Percentiles rank a stretch among this genome's conserved stretches.
Conservation (phyloP, 2,329 filamentous ascomycete species). For the Biscogniauxia mediterranea region DNA sequence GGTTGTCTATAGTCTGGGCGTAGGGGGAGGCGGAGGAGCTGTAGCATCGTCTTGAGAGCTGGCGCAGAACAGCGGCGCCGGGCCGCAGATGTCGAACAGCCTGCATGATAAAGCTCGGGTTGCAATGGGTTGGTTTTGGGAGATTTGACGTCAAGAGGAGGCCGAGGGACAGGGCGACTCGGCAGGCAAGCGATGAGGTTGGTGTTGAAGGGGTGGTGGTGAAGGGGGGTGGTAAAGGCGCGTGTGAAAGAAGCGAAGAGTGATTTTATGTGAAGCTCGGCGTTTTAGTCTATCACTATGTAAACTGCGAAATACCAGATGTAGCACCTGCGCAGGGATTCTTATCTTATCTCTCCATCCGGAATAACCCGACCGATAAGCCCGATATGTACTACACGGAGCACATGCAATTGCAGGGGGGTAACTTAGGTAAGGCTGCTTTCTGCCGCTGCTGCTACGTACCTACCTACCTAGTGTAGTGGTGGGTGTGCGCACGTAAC, state of each 20-base stretch:
- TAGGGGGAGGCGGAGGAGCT: conserved; percentile 70
- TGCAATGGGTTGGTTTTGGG: conserved; percentile 19
- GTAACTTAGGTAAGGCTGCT: no score
- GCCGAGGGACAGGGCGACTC: conserved; percentile 1
- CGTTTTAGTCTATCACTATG: conserved; percentile 1
- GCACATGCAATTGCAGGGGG: no score
- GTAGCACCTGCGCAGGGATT: neutral
- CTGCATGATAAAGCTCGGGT: conserved; percentile 73
- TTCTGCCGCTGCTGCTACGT: no score
- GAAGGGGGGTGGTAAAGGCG: no score
- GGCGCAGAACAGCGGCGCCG: conserved; percentile 68
- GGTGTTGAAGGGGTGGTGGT: neutral
- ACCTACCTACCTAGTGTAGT: no score
- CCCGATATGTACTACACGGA: neutral
- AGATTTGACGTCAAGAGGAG: conserved; percentile 2
- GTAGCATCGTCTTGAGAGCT: conserved; percentile 67
- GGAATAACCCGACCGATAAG: neutral
- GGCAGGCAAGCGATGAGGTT: no score
- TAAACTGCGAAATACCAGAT: neutral
- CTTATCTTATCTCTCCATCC: neutral
- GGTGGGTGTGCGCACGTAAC: no score
- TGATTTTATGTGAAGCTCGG: neutral
- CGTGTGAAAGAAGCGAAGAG: neutral
- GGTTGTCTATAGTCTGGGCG: conserved; percentile 73
- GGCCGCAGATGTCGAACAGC: conserved; percentile 70